These are phyloP conservation scores for Diplotaxis tenuifolia DNA, from an alignment of 345 rosid genomes.

Conservation along the genomic window DNA sequence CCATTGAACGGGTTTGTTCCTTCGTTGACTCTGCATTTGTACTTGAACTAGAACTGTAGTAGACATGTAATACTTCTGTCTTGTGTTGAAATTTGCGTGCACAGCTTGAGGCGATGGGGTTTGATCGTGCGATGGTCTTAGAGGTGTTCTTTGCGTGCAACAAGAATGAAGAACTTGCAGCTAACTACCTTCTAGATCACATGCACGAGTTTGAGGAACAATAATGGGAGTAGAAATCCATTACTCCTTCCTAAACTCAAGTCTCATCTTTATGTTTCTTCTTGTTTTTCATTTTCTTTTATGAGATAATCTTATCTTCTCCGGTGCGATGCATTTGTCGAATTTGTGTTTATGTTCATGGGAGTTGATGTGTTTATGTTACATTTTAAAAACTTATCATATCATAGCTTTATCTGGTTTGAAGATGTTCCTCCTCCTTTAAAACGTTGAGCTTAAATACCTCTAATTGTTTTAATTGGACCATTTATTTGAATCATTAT, in stretches of 20 bases:
- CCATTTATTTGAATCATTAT: neutral
- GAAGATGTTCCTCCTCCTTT: neutral
- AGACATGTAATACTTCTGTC: neutral
- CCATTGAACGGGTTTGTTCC: conserved; percentile 75
- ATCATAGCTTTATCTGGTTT: neutral
- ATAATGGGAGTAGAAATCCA: conserved; percentile 29
- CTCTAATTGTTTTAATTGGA: neutral
- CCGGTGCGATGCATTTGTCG: conserved; percentile 30
- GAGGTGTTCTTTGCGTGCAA: conserved; percentile 93
- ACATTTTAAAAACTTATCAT: conserved; percentile 26
- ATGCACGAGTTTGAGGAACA: conserved; percentile 86
- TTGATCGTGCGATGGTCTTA: conserved; percentile 66
- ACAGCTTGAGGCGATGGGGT: conserved; percentile 94
- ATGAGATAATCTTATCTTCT: conserved; percentile 23
- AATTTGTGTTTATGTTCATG: conserved; percentile 39
- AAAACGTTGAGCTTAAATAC: neutral
- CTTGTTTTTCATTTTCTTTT: neutral
- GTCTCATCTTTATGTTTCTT: conserved; percentile 22
- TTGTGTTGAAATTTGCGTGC: neutral
- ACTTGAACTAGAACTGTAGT: neutral
- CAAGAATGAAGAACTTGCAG: conserved; percentile 93
- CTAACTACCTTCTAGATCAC: conserved; percentile 90
- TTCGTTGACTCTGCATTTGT: neutral
- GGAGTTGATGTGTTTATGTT: conserved; percentile 32
- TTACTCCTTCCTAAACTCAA: conserved; percentile 29